Percentiles rank a stretch among this genome's conserved stretches.
phyloP scores from a whole-genome alignment of 139 green algal species.

The Trebouxia sp. region DNA sequence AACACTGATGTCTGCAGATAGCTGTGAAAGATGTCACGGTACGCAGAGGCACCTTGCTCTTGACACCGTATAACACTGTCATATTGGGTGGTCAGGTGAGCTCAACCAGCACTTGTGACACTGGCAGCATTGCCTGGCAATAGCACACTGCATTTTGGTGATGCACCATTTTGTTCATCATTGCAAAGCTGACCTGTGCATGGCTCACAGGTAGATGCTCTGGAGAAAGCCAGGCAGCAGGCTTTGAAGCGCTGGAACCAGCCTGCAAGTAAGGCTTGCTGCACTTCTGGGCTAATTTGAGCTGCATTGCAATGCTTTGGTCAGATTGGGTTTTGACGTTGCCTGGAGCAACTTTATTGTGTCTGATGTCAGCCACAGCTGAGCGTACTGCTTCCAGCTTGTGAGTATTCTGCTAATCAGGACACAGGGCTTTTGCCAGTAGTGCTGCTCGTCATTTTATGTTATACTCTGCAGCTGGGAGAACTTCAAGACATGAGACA shows the following conservation, averaged over 20 bases:
- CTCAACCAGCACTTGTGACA: not conserved
- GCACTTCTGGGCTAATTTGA: not conserved
- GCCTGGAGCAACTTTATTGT: too few relatives aligned
- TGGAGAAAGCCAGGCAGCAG: conserved; percentile 8
- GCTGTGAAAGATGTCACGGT: conserved; percentile 53
- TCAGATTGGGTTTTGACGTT: too few relatives aligned
- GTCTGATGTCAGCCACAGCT: not conserved
- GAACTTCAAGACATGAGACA: not conserved
- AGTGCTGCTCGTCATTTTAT: too few relatives aligned
- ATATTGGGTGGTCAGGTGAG: conserved; percentile 15
- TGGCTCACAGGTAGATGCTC: not conserved
- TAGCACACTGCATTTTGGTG: not conserved
- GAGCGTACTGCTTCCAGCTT: too few relatives aligned
- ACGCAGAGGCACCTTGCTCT: conserved; percentile 63
- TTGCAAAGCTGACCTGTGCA: too few relatives aligned
- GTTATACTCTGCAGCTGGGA: conserved; percentile 16
- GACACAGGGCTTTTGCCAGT: too few relatives aligned
- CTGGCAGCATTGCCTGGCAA: not conserved
- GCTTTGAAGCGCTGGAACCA: conserved; percentile 12
- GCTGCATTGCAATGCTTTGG: too few relatives aligned
- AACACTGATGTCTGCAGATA: conserved; percentile 49
- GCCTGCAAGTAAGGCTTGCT: not conserved
- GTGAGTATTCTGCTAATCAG: too few relatives aligned
- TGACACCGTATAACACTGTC: conserved; percentile 59
- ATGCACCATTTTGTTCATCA: too few relatives aligned